Conservation (phyloP, 306 rosid species). For the Ormosia emarginata region DNA sequence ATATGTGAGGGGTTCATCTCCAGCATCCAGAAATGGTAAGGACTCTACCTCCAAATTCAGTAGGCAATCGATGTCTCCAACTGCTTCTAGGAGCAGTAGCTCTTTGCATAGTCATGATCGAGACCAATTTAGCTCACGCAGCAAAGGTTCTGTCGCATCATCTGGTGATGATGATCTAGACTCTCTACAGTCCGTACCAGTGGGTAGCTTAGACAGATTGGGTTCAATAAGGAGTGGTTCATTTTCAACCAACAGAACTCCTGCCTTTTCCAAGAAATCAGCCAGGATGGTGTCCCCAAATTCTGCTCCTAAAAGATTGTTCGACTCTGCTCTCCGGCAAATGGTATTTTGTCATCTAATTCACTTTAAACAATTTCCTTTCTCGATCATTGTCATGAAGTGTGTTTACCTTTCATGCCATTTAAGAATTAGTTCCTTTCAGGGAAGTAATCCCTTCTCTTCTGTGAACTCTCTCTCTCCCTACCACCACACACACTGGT, state of each 20-base stretch:
- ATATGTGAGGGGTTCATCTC: conserved; percentile 86
- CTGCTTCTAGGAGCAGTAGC: conserved; percentile 71
- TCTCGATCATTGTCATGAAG: background rate
- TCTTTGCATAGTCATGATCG: conserved; percentile 74
- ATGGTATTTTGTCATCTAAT: conserved; percentile 49
- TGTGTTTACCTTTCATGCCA: background rate
- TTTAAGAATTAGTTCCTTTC: conserved; percentile 3
- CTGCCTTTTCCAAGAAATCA: conserved; percentile 55
- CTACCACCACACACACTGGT: background rate
- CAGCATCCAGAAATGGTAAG: conserved; percentile 67
- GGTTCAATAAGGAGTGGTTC: conserved; percentile 48
- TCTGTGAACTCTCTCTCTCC: background rate
- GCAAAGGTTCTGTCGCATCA: conserved; percentile 79
- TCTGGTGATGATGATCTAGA: conserved; percentile 83
- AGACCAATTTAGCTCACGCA: conserved; percentile 67
- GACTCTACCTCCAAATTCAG: conserved; percentile 52
- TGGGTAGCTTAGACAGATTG: conserved; percentile 58
- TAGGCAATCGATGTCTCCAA: conserved; percentile 81
- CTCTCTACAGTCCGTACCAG: conserved; percentile 64
- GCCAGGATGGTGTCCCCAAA: conserved; percentile 51
- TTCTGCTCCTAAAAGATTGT: conserved; percentile 70
- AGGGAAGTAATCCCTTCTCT: background rate
- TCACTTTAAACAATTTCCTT: background rate
- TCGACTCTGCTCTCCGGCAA: conserved; percentile 72
- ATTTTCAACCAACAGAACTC: conserved; percentile 51